Base-by-base conservation (phyloP, 2,329 filamentous ascomycete species). In the Botrytis pseudocinerea region DNA sequence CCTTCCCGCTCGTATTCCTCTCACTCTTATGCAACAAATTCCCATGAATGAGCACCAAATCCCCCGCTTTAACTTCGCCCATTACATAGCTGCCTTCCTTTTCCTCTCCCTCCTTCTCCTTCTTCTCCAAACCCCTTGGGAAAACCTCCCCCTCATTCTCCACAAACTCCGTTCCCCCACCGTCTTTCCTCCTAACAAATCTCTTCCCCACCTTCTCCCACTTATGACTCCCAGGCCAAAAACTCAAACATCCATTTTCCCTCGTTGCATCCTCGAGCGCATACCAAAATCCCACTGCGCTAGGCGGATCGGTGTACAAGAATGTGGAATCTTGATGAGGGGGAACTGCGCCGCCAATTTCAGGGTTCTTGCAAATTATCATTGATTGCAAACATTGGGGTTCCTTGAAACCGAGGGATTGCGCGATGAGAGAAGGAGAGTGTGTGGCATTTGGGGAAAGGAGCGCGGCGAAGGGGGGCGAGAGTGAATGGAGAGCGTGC, bases 291-390 rank as follows among this genome's bases (percentile, higher is more conserved):
- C 96, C 96, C 2, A 98, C 93, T 0, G 96, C 96, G 57, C 89
- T 93, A 0, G 95, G 95, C 54, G 93, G 92, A 76, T 94, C 85
- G 1, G 96, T 98, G 82, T 97, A 98, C 75, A 99, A 78, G 78
- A 98, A 99, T 0, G 94, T 95, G 76, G 89, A 93, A 82, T 98
- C 95, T 83, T 97, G 95, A 82, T 99, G 96, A 35, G 94, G 90
- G 1, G 92, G 94, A 61, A 98, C 96, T 2, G 93, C 92, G 35
- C 93, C 95, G 42, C 96, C 96, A 70, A 98, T 98, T 83, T 97
- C 93, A 35, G 96, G 95, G 84, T 98, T 95, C 83, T 99, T 99
- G 88, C 94, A 98, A 78, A 99, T 98, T 42, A 98, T 87, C 96
- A 99, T 99, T 82, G 92, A 96, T 85, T 99, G 96, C 70, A 99